Percentiles rank a stretch among this genome's conserved stretches.
These are phyloP conservation scores for Penicillium sp. DNA, from an alignment of 2,329 filamentous ascomycete species.

Conservation along the genomic window DNA sequence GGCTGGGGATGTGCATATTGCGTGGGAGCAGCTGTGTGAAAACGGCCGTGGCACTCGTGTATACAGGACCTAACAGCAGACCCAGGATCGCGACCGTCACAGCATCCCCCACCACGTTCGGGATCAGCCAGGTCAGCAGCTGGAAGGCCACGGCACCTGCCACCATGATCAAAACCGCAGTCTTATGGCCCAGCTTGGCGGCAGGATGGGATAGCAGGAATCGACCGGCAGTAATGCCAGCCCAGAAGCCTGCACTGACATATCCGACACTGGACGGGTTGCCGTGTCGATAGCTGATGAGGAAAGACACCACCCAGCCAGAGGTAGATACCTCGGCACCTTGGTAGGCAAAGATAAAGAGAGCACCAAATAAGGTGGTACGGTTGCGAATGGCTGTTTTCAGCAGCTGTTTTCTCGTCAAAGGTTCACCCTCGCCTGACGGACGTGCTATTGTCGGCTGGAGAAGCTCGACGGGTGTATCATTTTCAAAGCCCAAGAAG, in stretches of 20 bases:
- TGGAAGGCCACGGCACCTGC: constrained; percentile 68
- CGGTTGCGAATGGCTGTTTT: constrained; percentile 56
- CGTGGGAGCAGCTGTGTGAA: constrained; percentile 59
- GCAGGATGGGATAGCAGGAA: constrained; percentile 71
- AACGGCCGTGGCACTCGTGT: constrained; percentile 68
- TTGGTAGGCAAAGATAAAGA: constrained; percentile 87
- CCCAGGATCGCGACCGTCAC: constrained; percentile 71
- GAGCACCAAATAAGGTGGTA: constrained; percentile 71
- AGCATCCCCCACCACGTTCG: constrained; percentile 72
- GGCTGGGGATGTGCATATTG: constrained; percentile 44
- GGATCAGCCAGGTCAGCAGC: constrained; percentile 76
- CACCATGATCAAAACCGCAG: constrained; percentile 66
- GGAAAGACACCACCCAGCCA: constrained; percentile 84
- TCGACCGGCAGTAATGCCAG: constrained; percentile 74
- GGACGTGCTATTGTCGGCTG: constrained; percentile 50
- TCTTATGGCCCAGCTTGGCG: constrained; percentile 69
- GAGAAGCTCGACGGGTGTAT: constrained; percentile 53
- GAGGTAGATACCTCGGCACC: constrained; percentile 82
- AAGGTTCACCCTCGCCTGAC: constrained; percentile 29
- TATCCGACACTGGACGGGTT: constrained; percentile 75
- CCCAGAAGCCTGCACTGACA: constrained; percentile 71
- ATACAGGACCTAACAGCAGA: constrained; percentile 75
- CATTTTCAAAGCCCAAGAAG: constrained; percentile 71
- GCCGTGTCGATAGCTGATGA: constrained; percentile 72
- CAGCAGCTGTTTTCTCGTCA: constrained; percentile 41